phyloP scores from a whole-genome alignment of 306 rosid genomes.

The Dryas drummondii region DNA sequence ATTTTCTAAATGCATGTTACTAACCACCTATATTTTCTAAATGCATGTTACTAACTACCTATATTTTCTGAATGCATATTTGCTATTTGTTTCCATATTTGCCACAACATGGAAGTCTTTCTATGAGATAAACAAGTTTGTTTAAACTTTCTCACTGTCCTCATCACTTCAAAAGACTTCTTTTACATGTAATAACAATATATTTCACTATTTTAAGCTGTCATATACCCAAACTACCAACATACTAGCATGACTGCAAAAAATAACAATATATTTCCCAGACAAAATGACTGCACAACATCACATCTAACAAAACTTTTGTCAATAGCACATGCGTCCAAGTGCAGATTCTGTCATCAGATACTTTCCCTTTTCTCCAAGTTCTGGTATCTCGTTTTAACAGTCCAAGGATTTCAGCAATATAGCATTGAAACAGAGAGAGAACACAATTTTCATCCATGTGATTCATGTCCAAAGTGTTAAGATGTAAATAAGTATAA shows the following conservation, averaged over 20 bases:
- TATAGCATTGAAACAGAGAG: not conserved
- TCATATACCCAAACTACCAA: not conserved
- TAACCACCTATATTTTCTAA: not conserved
- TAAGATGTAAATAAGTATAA: not conserved
- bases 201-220: not conserved
- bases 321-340: not conserved
- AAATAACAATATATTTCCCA: too few relatives aligned
- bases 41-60: too few relatives aligned
- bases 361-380: not conserved
- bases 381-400: conserved; percentile 1
- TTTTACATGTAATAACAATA: not conserved
- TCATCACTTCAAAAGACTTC: not conserved
- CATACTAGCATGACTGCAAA: conserved; percentile 4
- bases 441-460: not conserved
- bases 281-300: not conserved
- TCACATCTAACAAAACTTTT: conserved; percentile 3
- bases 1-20: not conserved
- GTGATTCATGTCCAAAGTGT: not conserved
- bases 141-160: not conserved
- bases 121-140: not conserved
- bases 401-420: conserved; percentile 6
- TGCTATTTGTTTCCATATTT: conserved; percentile 1
- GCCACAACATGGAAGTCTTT: not conserved
- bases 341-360: conserved; percentile 15
- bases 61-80: not conserved